A percentile compares a stretch with the other conserved stretches of the same genome.
Conservation (phyloP, 2,329 filamentous ascomycete species). For the Alternaria sp. region DNA sequence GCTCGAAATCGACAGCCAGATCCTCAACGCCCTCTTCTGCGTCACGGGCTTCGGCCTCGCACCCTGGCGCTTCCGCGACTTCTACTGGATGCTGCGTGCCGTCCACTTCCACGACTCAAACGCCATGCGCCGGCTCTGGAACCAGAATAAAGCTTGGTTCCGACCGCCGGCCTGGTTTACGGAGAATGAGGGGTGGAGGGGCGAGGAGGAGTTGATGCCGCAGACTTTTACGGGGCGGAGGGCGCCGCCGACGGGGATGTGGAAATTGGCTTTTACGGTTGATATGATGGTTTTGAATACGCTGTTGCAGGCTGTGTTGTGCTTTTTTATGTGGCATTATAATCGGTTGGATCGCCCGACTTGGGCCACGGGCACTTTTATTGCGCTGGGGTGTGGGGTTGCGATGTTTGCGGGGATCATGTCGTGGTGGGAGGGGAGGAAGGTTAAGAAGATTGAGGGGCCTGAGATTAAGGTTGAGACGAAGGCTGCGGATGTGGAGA, state of each 20-base stretch:
- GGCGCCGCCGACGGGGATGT: slow-evolving; percentile 64
- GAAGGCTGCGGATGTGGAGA: background rate
- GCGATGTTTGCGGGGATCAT: slow-evolving; percentile 71
- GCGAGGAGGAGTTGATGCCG: background rate
- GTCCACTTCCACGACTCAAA: slow-evolving; percentile 56
- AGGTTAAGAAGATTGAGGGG: slow-evolving; percentile 45
- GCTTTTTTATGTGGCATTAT: slow-evolving; percentile 81
- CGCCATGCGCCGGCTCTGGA: slow-evolving; percentile 69
- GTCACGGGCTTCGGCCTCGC: slow-evolving; percentile 84
- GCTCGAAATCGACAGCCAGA: slow-evolving; percentile 85
- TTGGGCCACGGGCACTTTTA: slow-evolving; percentile 73
- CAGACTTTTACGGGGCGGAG: background rate
- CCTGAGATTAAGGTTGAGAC: slow-evolving; percentile 7
- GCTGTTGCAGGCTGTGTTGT: slow-evolving; percentile 73
- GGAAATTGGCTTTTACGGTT: slow-evolving; percentile 80
- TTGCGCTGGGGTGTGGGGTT: slow-evolving; percentile 73
- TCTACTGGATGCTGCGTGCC: slow-evolving; percentile 70
- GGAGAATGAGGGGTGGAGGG: slow-evolving; percentile 64
- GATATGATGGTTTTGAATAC: slow-evolving; percentile 82
- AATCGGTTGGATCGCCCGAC: slow-evolving; percentile 73
- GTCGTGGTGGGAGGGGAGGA: slow-evolving; percentile 71
- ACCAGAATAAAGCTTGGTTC: slow-evolving; percentile 78
- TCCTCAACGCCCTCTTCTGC: slow-evolving; percentile 84
- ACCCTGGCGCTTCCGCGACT: slow-evolving; percentile 83
- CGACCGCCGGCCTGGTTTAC: slow-evolving; percentile 69